phyloP scores from a whole-genome alignment of 164 flowering plant species.

The grape (Vitis vinifera) region DNA sequence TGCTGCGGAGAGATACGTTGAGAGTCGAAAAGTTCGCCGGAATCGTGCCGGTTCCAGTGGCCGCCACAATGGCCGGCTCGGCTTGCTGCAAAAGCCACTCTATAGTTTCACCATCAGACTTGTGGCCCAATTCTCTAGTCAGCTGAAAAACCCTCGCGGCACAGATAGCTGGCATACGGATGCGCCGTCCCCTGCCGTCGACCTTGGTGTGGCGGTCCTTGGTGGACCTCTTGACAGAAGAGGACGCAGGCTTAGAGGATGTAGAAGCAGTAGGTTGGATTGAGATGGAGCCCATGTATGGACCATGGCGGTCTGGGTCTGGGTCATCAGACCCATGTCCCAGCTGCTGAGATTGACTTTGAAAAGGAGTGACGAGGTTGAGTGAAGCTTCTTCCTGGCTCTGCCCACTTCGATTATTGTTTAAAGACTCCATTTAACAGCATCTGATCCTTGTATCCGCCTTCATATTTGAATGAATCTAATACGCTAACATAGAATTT shows the following conservation, averaged over 20 bases:
- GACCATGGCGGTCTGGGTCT: constrained; percentile 12
- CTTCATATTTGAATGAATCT: too few relatives aligned
- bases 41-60: constrained; percentile 75
- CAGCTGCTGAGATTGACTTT: too few relatives aligned
- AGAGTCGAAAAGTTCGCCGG: constrained; percentile 68
- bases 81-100: constrained; percentile 75
- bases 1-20: constrained; percentile 55
- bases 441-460: too few relatives aligned
- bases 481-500: too few relatives aligned
- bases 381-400: too few relatives aligned
- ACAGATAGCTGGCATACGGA: constrained; percentile 73
- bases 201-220: constrained; percentile 76
- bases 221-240: constrained; percentile 27
- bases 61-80: constrained; percentile 70
- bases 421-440: too few relatives aligned
- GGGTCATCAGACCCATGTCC: too few relatives aligned
- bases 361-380: too few relatives aligned
- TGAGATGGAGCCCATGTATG: constrained; percentile 31
- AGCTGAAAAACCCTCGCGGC: constrained; percentile 75
- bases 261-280: constrained; percentile 6
- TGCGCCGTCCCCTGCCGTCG: constrained; percentile 71
- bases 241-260: constrained; percentile 2
- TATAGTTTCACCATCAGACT: constrained; percentile 63
- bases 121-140: constrained; percentile 61
- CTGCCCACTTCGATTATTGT: too few relatives aligned